Conservation (phyloP, 2,329 filamentous ascomycete genomes). For the Sclerotinia minor region DNA sequence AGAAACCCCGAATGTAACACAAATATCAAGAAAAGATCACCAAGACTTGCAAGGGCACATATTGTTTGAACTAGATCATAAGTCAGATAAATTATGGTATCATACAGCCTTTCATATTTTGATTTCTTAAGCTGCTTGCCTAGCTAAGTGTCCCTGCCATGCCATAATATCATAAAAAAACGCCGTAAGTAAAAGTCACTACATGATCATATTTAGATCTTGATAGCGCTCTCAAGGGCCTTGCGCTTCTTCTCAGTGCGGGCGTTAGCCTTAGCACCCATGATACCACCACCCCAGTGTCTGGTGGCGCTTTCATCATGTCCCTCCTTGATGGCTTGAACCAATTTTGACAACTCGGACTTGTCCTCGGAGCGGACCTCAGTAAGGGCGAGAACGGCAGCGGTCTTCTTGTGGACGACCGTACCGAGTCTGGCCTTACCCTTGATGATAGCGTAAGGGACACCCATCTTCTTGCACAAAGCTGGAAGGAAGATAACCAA, state of each 20-base stretch:
- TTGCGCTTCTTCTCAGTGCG: constrained; percentile 69
- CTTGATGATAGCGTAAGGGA: constrained; percentile 99
- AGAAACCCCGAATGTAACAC: constrained; percentile 1
- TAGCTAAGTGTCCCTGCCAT: constrained; percentile 40
- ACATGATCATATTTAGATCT: constrained; percentile 70
- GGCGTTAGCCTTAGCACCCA: constrained; percentile 89
- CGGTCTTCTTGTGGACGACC: constrained; percentile 99
- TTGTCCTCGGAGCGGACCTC: constrained; percentile 99
- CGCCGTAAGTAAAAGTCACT: constrained; percentile 34
- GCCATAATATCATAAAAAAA: constrained; percentile 43
- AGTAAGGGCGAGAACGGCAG: constrained; percentile 90
- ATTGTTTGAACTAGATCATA: constrained; percentile 17
- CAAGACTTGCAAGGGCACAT: constrained; percentile 1
- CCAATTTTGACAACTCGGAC: constrained; percentile 94
- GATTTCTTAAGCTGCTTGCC: constrained; percentile 30
- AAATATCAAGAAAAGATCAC: neutral
- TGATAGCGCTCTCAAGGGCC: constrained; percentile 90
- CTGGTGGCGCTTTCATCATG: constrained; percentile 90
- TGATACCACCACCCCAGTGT: constrained; percentile 99
- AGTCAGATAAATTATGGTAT: constrained; percentile 37
- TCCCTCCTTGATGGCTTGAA: constrained; percentile 95
- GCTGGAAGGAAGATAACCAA: constrained; percentile 98
- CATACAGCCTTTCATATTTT: constrained; percentile 41
- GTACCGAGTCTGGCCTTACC: constrained; percentile 99
- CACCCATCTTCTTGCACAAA: constrained; percentile 99